Base-by-base conservation (phyloP, 768 basidiomycete species). In the Peribolospora baueri region DNA sequence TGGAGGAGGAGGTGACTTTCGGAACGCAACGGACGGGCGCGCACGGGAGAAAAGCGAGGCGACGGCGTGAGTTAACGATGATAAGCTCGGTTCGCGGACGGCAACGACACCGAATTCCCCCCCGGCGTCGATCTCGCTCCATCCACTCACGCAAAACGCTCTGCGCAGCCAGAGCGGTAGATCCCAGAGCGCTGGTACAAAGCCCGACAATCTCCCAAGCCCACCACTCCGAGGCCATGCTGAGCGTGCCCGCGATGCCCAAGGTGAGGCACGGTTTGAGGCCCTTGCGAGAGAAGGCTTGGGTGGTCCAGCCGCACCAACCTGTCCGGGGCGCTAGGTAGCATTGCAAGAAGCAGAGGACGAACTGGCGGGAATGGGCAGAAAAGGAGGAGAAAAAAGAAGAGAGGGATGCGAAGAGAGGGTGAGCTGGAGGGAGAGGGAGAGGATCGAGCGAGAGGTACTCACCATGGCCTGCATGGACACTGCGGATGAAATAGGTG, bases 211-310 rank as follows among this genome's bases (percentile, higher is more conserved):
- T 73, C 68, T 93, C 88, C 91, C 91, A 91, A 45, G 82, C 80
- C 87, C 90, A 95, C 91, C 90, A 97, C 67, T 93, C 91, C 3
- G 77, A 79, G 1, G 84, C 84, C 3, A 77, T 80, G 66, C 87
- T 85, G 0, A 78, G 78, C 73, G 58, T 46, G 7, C 91, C 88
- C 7, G 83, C 82, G 3, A 90, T 61, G 0, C 90, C 85, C 0
- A 97, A 72, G 47, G 75, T 76, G 5, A 80, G 71, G 46, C 95
- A 66, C 6, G 82, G 67, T 1, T 80, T 76, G 14, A 87, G 72
- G 54, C 72, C 74, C 3, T 74, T 76, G 65, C 25, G 25, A 25
- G 25, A 68, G 7, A 87, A 82, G 61, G 76, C 75, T 6, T 76
- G 71, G 48, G 72, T 66, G 0, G 74, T 74, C 40, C 84, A 62